Conservation (phyloP, 768 basidiomycete species). For the Boletus rufocinnamomeus region DNA sequence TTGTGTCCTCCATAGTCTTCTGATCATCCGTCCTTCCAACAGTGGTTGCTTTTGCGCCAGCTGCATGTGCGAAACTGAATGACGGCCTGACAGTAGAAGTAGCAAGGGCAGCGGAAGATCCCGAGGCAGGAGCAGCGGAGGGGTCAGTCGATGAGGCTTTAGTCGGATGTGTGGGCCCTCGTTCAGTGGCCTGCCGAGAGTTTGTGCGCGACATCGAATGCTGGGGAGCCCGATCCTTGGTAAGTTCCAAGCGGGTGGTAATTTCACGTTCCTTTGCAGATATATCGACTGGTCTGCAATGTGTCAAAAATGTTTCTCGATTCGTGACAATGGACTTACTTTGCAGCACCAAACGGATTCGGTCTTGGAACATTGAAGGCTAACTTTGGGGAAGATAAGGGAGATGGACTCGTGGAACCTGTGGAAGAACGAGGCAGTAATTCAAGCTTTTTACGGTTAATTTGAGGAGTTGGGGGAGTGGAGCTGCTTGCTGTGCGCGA, state of each 20-base stretch:
- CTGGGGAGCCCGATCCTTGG: constrained; percentile 37
- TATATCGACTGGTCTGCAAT: constrained; percentile 80
- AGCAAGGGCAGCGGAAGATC: constrained; percentile 33
- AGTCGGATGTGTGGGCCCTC: constrained; percentile 34
- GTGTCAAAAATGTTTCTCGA: constrained; percentile 10
- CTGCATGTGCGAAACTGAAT: constrained; percentile 82
- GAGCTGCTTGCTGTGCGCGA: constrained; percentile 57
- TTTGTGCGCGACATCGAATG: constrained; percentile 52
- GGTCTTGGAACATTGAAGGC: constrained; percentile 49
- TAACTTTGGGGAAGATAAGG: constrained; percentile 79
- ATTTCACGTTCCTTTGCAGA: constrained; percentile 75
- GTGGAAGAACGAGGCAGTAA: constrained; percentile 77
- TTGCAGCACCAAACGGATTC: constrained; percentile 89
- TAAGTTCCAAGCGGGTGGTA: constrained; percentile 56
- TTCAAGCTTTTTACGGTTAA: constrained; percentile 79
- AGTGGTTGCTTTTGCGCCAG: constrained; percentile 39
- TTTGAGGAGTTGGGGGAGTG: constrained; percentile 80
- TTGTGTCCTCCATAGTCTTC: constrained; percentile 8
- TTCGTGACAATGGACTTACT: constrained; percentile 43
- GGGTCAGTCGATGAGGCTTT: constrained; percentile 37
- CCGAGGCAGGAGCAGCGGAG: constrained; percentile 12
- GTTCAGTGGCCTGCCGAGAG: constrained; percentile 49
- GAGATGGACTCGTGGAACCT: constrained; percentile 68
- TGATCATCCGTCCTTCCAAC: constrained; percentile 22
- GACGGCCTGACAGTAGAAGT: constrained; percentile 61